These are phyloP conservation scores for Bassia scoparia DNA, from an alignment of 148 eudicot species.

Conservation along the genomic window DNA sequence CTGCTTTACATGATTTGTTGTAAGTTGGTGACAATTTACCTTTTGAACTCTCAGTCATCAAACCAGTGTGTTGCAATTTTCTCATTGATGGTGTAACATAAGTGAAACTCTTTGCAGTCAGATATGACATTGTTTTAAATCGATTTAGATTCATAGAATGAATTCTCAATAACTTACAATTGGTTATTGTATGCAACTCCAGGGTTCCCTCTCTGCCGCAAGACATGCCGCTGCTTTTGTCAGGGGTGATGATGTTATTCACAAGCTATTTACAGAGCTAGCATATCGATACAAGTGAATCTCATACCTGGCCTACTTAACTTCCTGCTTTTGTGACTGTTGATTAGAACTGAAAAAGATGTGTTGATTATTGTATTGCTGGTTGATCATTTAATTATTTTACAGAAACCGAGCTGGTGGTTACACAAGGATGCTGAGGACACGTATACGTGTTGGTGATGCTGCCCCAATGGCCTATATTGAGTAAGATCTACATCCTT, in stretches of 20 bases:
- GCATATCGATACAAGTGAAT: conserved; percentile 91
- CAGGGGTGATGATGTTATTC: conserved; percentile 91
- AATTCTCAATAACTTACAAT: background rate
- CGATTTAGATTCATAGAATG: background rate
- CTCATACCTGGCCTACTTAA: conserved; percentile 18
- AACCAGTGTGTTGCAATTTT: background rate
- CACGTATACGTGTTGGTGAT: conserved; percentile 94
- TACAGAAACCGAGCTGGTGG: conserved; percentile 92
- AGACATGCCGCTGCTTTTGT: conserved; percentile 89
- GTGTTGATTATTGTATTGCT: background rate
- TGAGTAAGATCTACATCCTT: conserved; percentile 50
- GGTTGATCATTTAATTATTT: conserved; percentile 9
- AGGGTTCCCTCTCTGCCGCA: conserved; percentile 92
- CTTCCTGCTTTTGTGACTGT: background rate
- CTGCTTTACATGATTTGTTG: background rate
- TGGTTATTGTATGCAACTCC: conserved; percentile 15
- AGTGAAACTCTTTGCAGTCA: background rate
- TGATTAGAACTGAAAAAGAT: background rate
- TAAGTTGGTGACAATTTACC: background rate
- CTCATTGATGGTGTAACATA: background rate
- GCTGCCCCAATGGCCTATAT: conserved; percentile 99
- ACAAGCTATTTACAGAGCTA: conserved; percentile 84
- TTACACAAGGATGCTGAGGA: conserved; percentile 85
- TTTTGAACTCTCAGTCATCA: background rate
- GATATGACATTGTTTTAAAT: background rate